Evolutionary conservation across 2,329 filamentous ascomycete genomes (phyloP).

Genomic region (Epichloe coenophiala): DNA sequence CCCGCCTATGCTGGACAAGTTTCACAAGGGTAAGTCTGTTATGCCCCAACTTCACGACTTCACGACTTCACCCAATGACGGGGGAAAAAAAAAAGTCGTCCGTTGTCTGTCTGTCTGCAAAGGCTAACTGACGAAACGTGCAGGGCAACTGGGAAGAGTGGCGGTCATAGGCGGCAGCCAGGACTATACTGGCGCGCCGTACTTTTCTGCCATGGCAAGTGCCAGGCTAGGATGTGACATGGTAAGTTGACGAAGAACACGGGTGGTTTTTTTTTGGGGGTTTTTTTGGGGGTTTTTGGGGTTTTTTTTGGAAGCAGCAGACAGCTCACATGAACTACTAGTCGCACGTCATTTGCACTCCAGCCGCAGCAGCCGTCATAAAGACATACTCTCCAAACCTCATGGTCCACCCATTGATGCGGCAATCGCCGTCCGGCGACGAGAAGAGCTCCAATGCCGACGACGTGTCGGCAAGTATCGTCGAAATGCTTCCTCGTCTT

Average conservation of each 20-base stretch:
- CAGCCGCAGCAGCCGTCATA: slow-evolving; percentile 73
- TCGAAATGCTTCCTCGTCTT: slow-evolving; percentile 70
- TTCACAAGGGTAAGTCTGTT: slow-evolving; percentile 67
- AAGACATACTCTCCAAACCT: slow-evolving; percentile 97
- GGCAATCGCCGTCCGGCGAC: slow-evolving; percentile 43
- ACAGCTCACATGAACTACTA: slow-evolving; percentile 16
- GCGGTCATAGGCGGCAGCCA: slow-evolving; percentile 90
- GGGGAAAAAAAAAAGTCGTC: too few species aligned
- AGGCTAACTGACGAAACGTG: neutral
- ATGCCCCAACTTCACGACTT: neutral
- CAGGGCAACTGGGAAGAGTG: slow-evolving; percentile 82
- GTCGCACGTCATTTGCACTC: slow-evolving; percentile 94
- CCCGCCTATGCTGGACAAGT: slow-evolving; percentile 86
- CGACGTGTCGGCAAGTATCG: slow-evolving; percentile 52
- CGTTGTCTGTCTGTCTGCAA: neutral
- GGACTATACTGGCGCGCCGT: slow-evolving; percentile 94
- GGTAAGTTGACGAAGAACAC: slow-evolving; percentile 35
- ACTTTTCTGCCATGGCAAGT: slow-evolving; percentile 95
- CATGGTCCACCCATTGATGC: slow-evolving; percentile 96
- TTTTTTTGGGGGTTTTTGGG: too few species aligned
- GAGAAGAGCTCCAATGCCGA: slow-evolving; percentile 39
- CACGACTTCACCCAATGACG: too few species aligned
- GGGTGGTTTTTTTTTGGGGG: too few species aligned
- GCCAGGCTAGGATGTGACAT: slow-evolving; percentile 82
- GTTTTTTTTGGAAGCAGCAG: neutral